phyloP scores from a whole-genome alignment of 176 grass and related monocot species.

The Musa beccarii region DNA sequence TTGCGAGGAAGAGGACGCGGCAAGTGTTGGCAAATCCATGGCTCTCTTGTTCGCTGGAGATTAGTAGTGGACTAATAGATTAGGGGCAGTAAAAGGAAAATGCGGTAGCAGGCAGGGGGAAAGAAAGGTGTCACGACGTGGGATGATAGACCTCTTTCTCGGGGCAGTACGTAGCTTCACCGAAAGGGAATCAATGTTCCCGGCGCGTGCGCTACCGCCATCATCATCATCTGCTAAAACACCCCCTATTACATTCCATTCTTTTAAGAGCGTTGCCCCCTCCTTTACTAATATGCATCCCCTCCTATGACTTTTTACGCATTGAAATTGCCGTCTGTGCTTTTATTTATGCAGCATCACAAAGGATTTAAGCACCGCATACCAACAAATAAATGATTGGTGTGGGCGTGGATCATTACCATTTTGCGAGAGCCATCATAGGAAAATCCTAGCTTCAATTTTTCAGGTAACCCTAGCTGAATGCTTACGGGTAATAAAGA shows the following conservation, averaged over 20 bases:
- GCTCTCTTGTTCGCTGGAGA: too few species aligned
- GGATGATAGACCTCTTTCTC: background rate
- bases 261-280: constrained; percentile 5
- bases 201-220: constrained; percentile 3
- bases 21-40: background rate
- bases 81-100: background rate
- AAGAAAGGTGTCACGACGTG: background rate
- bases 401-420: background rate
- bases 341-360: too few species aligned
- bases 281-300: background rate
- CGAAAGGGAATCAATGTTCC: background rate
- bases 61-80: too few species aligned
- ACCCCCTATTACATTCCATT: constrained; percentile 1
- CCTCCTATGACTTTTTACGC: background rate
- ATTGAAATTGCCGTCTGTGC: background rate
- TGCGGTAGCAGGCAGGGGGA: background rate
- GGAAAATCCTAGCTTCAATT: too few species aligned
- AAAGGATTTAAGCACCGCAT: too few species aligned
- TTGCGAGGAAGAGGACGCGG: constrained; percentile 1
- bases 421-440: too few species aligned
- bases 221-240: constrained; percentile 1
- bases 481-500: background rate
- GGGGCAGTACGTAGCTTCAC: background rate
- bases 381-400: background rate
- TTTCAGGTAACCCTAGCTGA: background rate